A percentile compares a stretch with the other conserved stretches of the same genome.
Evolutionary conservation across 257 asterid genomes (phyloP).

Genomic region (Penstemon eatonii): DNA sequence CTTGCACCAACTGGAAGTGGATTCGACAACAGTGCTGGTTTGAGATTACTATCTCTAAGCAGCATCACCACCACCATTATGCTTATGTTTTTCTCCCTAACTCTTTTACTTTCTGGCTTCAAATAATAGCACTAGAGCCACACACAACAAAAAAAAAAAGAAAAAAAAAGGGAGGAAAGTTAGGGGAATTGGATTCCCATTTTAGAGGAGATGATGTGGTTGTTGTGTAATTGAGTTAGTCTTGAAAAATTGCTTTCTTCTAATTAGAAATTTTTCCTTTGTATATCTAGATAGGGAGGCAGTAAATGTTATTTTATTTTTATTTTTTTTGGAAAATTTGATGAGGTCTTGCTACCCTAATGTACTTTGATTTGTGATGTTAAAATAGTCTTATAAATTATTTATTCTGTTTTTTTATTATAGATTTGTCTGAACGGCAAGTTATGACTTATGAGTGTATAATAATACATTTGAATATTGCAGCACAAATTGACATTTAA

Average conservation of each 20-base stretch:
- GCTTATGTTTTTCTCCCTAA: conserved; percentile 19
- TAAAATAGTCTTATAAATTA: conserved; percentile 3
- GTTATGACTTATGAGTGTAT: too few species aligned
- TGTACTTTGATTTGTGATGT: background rate
- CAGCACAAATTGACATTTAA: too few species aligned
- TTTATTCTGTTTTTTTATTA: too few species aligned
- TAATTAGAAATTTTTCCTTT: conserved; percentile 36
- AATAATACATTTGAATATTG: too few species aligned
- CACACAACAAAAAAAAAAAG: too few species aligned
- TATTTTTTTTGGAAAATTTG: conserved; percentile 10
- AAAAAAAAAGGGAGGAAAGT: background rate
- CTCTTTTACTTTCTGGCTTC: conserved; percentile 30
- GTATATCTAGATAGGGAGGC: conserved; percentile 49
- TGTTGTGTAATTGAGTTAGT: background rate
- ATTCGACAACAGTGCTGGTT: conserved; percentile 25
- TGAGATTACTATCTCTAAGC: conserved; percentile 20
- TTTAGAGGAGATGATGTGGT: conserved; percentile 33
- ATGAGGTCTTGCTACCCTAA: conserved; percentile 26
- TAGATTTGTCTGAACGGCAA: too few species aligned
- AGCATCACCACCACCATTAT: background rate
- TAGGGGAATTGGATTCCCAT: conserved; percentile 40
- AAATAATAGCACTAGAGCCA: conserved; percentile 6
- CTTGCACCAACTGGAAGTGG: conserved; percentile 51
- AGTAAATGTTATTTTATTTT: conserved; percentile 28
- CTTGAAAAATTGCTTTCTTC: conserved; percentile 31